Evolutionary conservation across 2,329 filamentous ascomycete species (phyloP), one percentile per base, ranked within the genome.

Genomic region (Nemania serpens): DNA sequence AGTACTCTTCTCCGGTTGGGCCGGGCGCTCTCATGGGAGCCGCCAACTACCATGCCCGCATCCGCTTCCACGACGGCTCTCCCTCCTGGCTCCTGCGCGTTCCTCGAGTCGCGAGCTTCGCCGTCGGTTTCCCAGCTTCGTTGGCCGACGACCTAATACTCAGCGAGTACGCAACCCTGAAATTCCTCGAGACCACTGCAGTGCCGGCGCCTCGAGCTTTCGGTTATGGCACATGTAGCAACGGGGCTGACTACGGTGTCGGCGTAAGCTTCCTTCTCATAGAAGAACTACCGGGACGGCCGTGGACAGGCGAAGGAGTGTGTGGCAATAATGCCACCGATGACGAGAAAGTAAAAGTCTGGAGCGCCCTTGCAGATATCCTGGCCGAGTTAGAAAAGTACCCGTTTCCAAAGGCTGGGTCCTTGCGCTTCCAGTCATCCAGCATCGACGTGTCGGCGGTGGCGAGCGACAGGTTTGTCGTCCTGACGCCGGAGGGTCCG

Each of bases 111-210:
- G 13, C 65, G 13, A 50, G 66, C 37, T 67, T 63, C 39, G 63
- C 59, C 33, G 62, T 68, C 7, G 71, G 66, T 6, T 63, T 71
- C 7, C 55, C 61, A 4, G 51, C 48, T 15, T 43, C 47, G 41
- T 64, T 72, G 5, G 65, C 65, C 2, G 70, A 71, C 7, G 72
- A 71, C 52, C 50, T 73, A 15, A 64, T 74, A 2, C 50, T 49
- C 22, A 74, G 72, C 67, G 71, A 74, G 60, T 74, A 69, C 39
- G 70, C 70, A 0, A 74, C 73, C 1, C 64, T 75, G 18, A 73
- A 72, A 48, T 74, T 71, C 51, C 64, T 75, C 6, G 70, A 72
- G 49, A 64, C 57, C 3, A 67, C 69, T 2, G 37, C 50, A 0
- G 66, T 73, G 2, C 72, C 71, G 5, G 67, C 71, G 2, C 69